These are phyloP conservation scores for Alternaria sp. DNA, from an alignment of 2,329 filamentous ascomycete species.

Conservation along the genomic window DNA sequence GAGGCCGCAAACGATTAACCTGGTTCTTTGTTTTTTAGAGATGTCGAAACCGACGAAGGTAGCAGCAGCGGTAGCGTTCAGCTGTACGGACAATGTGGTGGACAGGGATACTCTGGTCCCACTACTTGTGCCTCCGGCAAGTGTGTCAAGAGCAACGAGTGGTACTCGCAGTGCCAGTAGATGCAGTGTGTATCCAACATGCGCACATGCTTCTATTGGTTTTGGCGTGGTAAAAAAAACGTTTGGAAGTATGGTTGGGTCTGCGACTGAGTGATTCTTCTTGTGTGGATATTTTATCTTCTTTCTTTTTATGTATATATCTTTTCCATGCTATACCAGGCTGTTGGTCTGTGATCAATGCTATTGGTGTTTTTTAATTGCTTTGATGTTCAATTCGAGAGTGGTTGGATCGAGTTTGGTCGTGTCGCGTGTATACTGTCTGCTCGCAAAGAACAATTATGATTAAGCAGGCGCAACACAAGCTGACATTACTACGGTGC, in stretches of 20 bases:
- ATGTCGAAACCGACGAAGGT: background rate
- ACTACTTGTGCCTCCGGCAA: slow-evolving; percentile 49
- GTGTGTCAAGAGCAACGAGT: slow-evolving; percentile 51
- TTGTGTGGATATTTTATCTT: background rate
- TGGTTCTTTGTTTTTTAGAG: background rate
- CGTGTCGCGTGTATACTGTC: background rate
- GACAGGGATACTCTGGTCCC: slow-evolving; percentile 49
- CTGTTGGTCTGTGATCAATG: background rate
- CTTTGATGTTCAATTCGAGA: background rate
- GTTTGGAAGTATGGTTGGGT: background rate
- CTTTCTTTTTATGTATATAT: background rate
- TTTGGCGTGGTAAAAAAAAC: too few relatives aligned
- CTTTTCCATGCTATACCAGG: background rate
- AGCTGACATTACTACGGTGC: too few relatives aligned
- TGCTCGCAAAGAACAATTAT: too few relatives aligned
- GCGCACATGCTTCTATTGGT: background rate
- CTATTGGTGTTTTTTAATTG: background rate
- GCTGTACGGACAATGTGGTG: slow-evolving; percentile 52
- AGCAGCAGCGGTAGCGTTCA: slow-evolving; percentile 15
- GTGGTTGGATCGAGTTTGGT: background rate
- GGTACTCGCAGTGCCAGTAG: slow-evolving; percentile 53
- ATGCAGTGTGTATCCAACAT: background rate
- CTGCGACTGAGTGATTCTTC: background rate
- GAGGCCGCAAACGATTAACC: background rate
- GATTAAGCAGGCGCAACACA: too few relatives aligned